Conservation (phyloP, 2,329 filamentous ascomycete species). For the Stagonosporopsis cucurbitacearum region DNA sequence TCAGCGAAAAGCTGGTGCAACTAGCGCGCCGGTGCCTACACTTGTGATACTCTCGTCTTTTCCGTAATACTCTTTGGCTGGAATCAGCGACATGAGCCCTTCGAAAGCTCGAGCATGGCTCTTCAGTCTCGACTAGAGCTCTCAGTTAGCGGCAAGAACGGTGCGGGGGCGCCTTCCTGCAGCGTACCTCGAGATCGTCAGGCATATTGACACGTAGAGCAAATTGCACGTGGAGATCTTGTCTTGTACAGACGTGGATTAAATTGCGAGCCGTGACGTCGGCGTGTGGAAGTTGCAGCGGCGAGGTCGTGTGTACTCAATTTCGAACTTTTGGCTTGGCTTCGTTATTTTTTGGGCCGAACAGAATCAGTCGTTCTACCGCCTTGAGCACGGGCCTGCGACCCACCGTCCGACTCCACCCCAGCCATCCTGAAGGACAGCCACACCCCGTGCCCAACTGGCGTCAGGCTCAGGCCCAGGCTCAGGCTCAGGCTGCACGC, state of each 20-base stretch:
- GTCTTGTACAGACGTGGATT: not conserved
- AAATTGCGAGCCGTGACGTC: constrained; percentile 12
- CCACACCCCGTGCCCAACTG: constrained; percentile 17
- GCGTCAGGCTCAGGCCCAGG: not conserved
- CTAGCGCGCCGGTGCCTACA: constrained; percentile 61
- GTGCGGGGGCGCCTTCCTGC: constrained; percentile 28
- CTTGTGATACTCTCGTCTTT: constrained; percentile 70
- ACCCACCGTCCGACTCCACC: constrained; percentile 9
- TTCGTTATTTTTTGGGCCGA: constrained; percentile 4
- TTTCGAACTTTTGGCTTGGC: constrained; percentile 21
- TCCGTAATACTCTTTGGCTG: constrained; percentile 88
- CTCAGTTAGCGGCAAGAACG: constrained; percentile 37
- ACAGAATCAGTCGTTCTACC: constrained; percentile 4
- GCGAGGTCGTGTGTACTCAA: constrained; percentile 38
- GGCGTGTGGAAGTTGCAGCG: constrained; percentile 22
- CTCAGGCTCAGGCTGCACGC: not conserved
- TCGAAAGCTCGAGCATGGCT: constrained; percentile 78
- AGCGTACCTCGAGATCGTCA: constrained; percentile 52
- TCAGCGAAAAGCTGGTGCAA: constrained; percentile 19
- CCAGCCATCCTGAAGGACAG: constrained; percentile 7
- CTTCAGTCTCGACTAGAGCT: constrained; percentile 59
- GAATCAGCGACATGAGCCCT: constrained; percentile 84
- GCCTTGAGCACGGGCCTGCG: constrained; percentile 20
- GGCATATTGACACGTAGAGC: constrained; percentile 36
- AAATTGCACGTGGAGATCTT: not conserved